Conservation (phyloP, 352 stramenopile species). For the Pythium phragmiticola region DNA sequence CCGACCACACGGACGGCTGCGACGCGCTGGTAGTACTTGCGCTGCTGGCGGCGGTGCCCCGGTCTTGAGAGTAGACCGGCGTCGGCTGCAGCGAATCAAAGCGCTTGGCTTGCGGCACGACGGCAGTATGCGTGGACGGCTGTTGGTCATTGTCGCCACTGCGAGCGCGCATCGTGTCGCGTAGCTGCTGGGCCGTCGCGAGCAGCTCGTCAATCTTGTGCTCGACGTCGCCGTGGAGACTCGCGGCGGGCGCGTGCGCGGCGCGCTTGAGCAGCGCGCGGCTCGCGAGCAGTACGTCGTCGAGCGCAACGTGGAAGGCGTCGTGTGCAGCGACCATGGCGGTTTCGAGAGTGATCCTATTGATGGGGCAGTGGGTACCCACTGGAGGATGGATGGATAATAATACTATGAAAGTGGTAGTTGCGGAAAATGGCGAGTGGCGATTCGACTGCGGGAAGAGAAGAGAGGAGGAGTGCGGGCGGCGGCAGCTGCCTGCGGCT, state of each 20-base stretch:
- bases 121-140: background rate
- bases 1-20: conserved; percentile 84
- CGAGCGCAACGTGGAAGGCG: conserved; percentile 23
- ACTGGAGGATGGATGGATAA: background rate
- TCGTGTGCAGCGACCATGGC: conserved; percentile 4
- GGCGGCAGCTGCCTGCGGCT: background rate
- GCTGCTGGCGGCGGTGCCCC: conserved; percentile 5
- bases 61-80: conserved; percentile 33
- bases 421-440: background rate
- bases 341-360: background rate
- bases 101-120: conserved; percentile 29
- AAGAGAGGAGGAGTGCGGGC: background rate
- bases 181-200: conserved; percentile 29
- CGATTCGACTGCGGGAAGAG: background rate
- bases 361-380: background rate
- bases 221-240: conserved; percentile 3
- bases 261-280: conserved; percentile 22
- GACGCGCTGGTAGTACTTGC: conserved; percentile 12
- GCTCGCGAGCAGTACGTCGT: conserved; percentile 22
- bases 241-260: conserved; percentile 4
- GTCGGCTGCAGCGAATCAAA: conserved; percentile 51
- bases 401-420: background rate
- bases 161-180: conserved; percentile 19
- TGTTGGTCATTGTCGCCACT: background rate
- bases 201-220: conserved; percentile 24